A percentile compares a stretch with the other conserved stretches of the same genome.
These are phyloP conservation scores for Sanghuangporus baumii DNA, from an alignment of 1,284 basidiomycete species.

Conservation along the genomic window DNA sequence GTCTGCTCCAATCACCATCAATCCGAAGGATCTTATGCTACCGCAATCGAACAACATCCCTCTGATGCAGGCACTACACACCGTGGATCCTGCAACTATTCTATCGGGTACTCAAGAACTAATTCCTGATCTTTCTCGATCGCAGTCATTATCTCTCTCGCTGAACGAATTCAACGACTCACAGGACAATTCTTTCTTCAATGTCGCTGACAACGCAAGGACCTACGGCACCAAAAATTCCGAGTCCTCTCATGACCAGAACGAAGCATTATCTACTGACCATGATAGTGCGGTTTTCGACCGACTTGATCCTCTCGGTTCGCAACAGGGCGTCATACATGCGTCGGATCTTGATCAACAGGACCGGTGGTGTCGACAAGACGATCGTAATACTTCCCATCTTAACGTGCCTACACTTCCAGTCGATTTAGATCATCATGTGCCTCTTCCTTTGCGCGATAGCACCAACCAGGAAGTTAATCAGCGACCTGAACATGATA, in stretches of 20 bases:
- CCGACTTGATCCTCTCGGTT: background rate
- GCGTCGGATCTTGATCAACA: background rate
- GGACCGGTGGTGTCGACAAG: background rate
- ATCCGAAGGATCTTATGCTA: slow-evolving; percentile 12
- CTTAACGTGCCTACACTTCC: background rate
- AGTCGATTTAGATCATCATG: background rate
- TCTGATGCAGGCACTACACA: background rate
- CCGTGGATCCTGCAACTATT: background rate
- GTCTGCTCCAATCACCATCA: background rate
- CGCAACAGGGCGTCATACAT: background rate
- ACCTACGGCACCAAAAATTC: background rate
- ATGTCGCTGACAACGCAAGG: background rate
- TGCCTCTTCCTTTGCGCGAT: too few species aligned
- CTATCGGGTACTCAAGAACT: background rate
- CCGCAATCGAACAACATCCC: background rate
- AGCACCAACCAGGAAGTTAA: too few species aligned
- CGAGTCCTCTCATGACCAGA: background rate
- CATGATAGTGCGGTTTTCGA: background rate
- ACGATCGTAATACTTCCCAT: background rate
- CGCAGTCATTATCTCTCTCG: slow-evolving; percentile 23
- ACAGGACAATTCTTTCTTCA: background rate
- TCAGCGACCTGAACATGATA: too few species aligned
- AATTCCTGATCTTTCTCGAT: slow-evolving; percentile 3
- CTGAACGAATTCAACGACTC: slow-evolving; percentile 17
- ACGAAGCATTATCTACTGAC: background rate